Base-by-base conservation (phyloP, 352 stramenopile genomes). In the Phytophthora pistaciae region DNA sequence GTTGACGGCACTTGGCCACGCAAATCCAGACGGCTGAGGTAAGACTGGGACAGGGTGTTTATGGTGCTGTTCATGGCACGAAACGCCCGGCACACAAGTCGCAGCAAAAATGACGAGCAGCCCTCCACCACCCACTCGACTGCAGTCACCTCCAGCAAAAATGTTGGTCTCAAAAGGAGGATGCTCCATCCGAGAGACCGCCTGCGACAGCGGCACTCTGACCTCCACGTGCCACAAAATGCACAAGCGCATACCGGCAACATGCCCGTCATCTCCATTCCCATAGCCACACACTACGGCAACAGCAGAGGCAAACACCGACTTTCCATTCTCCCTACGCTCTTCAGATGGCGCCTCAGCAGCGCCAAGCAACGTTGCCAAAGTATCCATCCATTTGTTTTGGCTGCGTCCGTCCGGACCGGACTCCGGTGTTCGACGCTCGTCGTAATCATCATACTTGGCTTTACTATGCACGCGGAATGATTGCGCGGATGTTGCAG, bases 401-500 rank as follows among this genome's bases (percentile, higher is more conserved):
- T 42, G 36, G 36, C 36, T 42, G 36, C 11, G 33, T 40, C 38
- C 11, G 10, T 5, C 38, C 11, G 3, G n/a, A n/a, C n/a, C n/a
- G n/a, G n/a, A n/a, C n/a, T 27, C 25, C 25, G 13, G 14, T 64
- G 44, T 56, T 44, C 14, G n/a, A 57, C 27, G 27, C 10, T 11
- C 54, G 10, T 5, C 56, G 56, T 71, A 61, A 71, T 66, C 63
- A 14, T 60, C 27, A 2, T 0, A 48, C 40, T 48, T 48, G 40
- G 3, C 16, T 48, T 48, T 27, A 71, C 55, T 71, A 71, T 72
- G 40, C 63, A 48, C 42, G 1, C 13, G 52, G 68, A 72, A 72
- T 75, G 68, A 31, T 75, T 75, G 64, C 61, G 67, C 13, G 6
- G 31, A 59, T 38, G 58, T 38, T 55, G 53, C n/a, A 7, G 36